Conservation (phyloP, 2,329 filamentous ascomycete genomes). For the Cordyceps cicadae region DNA sequence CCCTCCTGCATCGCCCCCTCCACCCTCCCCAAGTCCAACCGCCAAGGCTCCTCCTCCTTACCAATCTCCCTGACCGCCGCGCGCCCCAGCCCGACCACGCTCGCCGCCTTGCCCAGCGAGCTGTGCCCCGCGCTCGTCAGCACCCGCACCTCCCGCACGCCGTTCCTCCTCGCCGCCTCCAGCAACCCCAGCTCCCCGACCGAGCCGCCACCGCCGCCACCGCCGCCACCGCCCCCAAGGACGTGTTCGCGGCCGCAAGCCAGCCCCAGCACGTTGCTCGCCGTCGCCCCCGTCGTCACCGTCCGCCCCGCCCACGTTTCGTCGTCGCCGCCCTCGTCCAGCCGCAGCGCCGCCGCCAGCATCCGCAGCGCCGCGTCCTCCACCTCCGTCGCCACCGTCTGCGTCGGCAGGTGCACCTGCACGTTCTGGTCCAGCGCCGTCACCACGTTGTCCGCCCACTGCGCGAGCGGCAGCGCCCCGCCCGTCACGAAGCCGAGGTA, state of each 20-base stretch:
- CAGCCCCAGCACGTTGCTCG: slow-evolving; percentile 73
- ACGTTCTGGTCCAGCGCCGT: slow-evolving; percentile 76
- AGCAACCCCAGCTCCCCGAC: slow-evolving; percentile 65
- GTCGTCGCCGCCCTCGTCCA: slow-evolving; percentile 45
- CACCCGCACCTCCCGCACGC: slow-evolving; percentile 62
- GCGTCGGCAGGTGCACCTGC: slow-evolving; percentile 67
- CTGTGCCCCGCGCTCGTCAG: slow-evolving; percentile 79
- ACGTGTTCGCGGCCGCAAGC: slow-evolving; percentile 57
- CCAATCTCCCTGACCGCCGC: slow-evolving; percentile 55
- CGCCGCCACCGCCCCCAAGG: slow-evolving; percentile 32
- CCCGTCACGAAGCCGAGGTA: slow-evolving; percentile 92
- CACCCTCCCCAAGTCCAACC: slow-evolving; percentile 58
- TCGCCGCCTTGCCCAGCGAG: slow-evolving; percentile 74
- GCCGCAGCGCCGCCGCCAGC: slow-evolving; percentile 56
- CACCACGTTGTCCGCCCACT: slow-evolving; percentile 78
- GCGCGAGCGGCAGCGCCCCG: slow-evolving; percentile 67
- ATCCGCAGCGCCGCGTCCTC: slow-evolving; percentile 66
- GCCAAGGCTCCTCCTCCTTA: slow-evolving; percentile 51
- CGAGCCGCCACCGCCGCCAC: too few species aligned
- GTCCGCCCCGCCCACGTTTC: slow-evolving; percentile 49
- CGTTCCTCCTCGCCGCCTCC: slow-evolving; percentile 54
- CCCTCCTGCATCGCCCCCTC: slow-evolving; percentile 46
- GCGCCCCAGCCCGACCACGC: slow-evolving; percentile 71
- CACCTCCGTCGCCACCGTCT: slow-evolving; percentile 67
- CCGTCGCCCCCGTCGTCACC: slow-evolving; percentile 58